These are phyloP conservation scores for Austroboletus niveus DNA, from an alignment of 1,284 basidiomycete species.

Conservation along the genomic window DNA sequence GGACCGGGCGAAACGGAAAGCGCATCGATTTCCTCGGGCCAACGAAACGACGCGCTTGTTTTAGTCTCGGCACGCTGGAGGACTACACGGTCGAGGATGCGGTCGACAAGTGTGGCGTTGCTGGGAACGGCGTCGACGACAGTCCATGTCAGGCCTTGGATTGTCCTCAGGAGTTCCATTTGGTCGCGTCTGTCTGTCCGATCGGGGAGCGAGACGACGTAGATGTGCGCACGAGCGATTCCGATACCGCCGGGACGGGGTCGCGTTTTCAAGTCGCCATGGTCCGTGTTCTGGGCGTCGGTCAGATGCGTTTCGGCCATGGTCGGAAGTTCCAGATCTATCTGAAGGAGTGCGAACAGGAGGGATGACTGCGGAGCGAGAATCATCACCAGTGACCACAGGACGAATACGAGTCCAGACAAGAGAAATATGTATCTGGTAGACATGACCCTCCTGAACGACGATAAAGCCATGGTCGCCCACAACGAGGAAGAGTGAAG, in stretches of 20 bases:
- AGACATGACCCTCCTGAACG: constrained; percentile 14
- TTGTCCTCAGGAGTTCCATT: constrained; percentile 19
- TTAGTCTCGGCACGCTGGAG: constrained; percentile 29
- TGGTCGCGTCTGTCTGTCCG: constrained; percentile 26
- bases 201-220: constrained; percentile 48
- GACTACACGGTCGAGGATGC: constrained; percentile 44
- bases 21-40: constrained; percentile 45
- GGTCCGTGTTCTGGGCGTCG: constrained; percentile 8
- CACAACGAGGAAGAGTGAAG: not conserved
- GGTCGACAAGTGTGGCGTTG: constrained; percentile 36
- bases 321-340: constrained; percentile 5
- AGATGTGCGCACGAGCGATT: constrained; percentile 36
- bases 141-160: constrained; percentile 45
- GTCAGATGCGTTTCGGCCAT: not conserved
- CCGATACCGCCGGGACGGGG: constrained; percentile 16
- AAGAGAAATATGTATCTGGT: constrained; percentile 27
- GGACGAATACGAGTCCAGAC: constrained; percentile 22
- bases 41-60: constrained; percentile 34
- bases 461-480: constrained; percentile 35
- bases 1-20: constrained; percentile 27
- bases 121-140: constrained; percentile 49
- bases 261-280: constrained; percentile 37
- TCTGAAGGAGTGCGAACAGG: constrained; percentile 15
- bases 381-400: constrained; percentile 21
- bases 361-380: constrained; percentile 13